Evolutionary conservation across 768 basidiomycete genomes (phyloP).

Genomic region (Naganishia kalamii): DNA sequence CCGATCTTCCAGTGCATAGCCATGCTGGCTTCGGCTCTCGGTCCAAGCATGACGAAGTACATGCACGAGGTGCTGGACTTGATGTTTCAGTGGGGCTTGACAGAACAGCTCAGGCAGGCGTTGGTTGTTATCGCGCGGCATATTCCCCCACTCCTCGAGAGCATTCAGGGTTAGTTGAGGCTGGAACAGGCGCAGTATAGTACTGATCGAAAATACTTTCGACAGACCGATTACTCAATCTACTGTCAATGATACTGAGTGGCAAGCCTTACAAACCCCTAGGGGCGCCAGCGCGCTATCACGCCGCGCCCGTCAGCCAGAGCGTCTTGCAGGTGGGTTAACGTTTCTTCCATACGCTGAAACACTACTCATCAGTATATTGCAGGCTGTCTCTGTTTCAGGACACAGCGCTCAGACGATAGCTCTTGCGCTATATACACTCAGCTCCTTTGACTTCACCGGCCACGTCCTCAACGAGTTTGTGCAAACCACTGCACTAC

Average conservation of each 20-base stretch:
- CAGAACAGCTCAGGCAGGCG: slow-evolving; percentile 77
- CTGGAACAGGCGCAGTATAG: neutral
- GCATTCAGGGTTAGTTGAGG: slow-evolving; percentile 68
- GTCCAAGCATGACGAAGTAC: slow-evolving; percentile 88
- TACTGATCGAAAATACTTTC: neutral
- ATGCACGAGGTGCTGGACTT: slow-evolving; percentile 93
- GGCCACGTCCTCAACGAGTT: slow-evolving; percentile 94
- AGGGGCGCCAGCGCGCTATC: slow-evolving; percentile 67
- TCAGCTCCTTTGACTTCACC: slow-evolving; percentile 90
- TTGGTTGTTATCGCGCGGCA: slow-evolving; percentile 74
- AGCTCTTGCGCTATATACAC: slow-evolving; percentile 73
- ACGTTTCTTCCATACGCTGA: neutral
- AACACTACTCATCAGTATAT: neutral
- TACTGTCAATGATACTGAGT: slow-evolving; percentile 70
- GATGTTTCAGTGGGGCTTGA: slow-evolving; percentile 90
- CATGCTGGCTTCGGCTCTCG: slow-evolving; percentile 90
- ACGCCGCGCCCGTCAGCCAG: slow-evolving; percentile 29
- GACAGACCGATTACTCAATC: slow-evolving; percentile 79
- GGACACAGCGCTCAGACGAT: slow-evolving; percentile 48
- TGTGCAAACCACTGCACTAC: slow-evolving; percentile 80
- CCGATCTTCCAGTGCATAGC: slow-evolving; percentile 96
- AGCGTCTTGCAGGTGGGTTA: slow-evolving; percentile 20
- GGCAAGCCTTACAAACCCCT: slow-evolving; percentile 81
- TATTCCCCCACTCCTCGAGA: slow-evolving; percentile 82
- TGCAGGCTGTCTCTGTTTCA: neutral